Evolutionary conservation across 1,284 basidiomycete species (phyloP).

Genomic region (Irpex sp.): DNA sequence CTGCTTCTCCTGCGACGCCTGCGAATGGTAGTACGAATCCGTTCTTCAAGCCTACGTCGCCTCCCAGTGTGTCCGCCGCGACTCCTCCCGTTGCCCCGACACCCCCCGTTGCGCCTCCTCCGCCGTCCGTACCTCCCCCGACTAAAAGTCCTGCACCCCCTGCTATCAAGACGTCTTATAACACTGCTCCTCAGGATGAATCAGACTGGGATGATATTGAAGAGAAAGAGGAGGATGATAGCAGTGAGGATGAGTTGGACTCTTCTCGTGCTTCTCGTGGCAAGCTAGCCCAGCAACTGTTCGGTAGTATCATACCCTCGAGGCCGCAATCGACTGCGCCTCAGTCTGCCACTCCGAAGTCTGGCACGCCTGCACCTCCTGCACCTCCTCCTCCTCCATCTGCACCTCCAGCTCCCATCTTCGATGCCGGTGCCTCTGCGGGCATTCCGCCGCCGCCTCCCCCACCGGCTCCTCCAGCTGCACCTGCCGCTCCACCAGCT

Average conservation of each 20-base stretch:
- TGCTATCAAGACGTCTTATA: constrained; percentile 50
- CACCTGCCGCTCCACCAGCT: constrained; percentile 34
- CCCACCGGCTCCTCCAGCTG: constrained; percentile 30
- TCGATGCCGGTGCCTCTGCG: constrained; percentile 21
- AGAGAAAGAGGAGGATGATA: constrained; percentile 72
- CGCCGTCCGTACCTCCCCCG: constrained; percentile 18
- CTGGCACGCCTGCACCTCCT: constrained; percentile 34
- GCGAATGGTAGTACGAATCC: constrained; percentile 49
- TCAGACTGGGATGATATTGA: constrained; percentile 86
- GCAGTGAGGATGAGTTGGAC: constrained; percentile 78
- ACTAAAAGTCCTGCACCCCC: constrained; percentile 36
- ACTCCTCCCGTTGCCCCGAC: background rate
- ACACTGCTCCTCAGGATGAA: constrained; percentile 61
- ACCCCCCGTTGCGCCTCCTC: constrained; percentile 12
- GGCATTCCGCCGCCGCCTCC: constrained; percentile 20
- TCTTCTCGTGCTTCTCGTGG: constrained; percentile 61
- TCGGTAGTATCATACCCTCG: constrained; percentile 62
- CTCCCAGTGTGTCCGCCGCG: constrained; percentile 22
- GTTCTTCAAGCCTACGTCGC: constrained; percentile 49
- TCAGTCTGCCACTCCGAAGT: constrained; percentile 32
- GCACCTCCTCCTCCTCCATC: constrained; percentile 37
- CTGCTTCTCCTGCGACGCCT: constrained; percentile 28
- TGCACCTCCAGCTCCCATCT: constrained; percentile 20
- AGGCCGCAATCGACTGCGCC: constrained; percentile 42
- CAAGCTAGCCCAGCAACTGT: constrained; percentile 76